A percentile compares a stretch with the other conserved stretches of the same genome.
phyloP scores from a whole-genome alignment of 2,329 filamentous ascomycete genomes.

The Alternaria metachromatica region DNA sequence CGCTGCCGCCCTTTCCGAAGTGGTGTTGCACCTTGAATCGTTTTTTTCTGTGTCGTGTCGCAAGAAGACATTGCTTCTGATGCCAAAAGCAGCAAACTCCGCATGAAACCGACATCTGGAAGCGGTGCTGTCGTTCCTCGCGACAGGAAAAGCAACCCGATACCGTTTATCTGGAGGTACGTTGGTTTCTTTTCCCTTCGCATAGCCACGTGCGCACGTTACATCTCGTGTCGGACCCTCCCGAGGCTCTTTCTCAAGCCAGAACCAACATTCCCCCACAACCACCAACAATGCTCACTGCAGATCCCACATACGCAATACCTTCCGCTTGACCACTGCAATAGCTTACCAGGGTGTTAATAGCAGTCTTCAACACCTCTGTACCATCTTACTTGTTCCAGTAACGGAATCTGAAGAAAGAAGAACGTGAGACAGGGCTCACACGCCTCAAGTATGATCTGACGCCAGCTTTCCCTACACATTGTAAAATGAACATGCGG shows the following conservation, averaged over 20 bases:
- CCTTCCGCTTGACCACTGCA: slow-evolving; percentile 3
- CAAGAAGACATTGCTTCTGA: background rate
- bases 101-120: background rate
- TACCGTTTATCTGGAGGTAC: background rate
- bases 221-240: background rate
- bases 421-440: slow-evolving; percentile 12
- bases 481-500: background rate
- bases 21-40: background rate
- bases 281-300: slow-evolving; percentile 9
- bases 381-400: slow-evolving; percentile 15
- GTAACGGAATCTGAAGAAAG: slow-evolving; percentile 11
- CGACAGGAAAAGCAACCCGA: background rate
- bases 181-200: background rate
- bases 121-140: background rate
- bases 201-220: background rate
- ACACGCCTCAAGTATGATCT: slow-evolving; percentile 12
- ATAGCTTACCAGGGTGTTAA: slow-evolving; percentile 29
- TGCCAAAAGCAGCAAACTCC: background rate
- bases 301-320: slow-evolving; percentile 1
- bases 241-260: background rate
- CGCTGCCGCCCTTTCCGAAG: background rate
- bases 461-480: slow-evolving; percentile 7
- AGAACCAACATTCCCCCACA: background rate
- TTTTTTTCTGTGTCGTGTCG: background rate
- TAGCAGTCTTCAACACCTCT: slow-evolving; percentile 28